These are phyloP conservation scores for Cytospora piceicola DNA, from an alignment of 2,329 filamentous ascomycete species.

Conservation along the genomic window DNA sequence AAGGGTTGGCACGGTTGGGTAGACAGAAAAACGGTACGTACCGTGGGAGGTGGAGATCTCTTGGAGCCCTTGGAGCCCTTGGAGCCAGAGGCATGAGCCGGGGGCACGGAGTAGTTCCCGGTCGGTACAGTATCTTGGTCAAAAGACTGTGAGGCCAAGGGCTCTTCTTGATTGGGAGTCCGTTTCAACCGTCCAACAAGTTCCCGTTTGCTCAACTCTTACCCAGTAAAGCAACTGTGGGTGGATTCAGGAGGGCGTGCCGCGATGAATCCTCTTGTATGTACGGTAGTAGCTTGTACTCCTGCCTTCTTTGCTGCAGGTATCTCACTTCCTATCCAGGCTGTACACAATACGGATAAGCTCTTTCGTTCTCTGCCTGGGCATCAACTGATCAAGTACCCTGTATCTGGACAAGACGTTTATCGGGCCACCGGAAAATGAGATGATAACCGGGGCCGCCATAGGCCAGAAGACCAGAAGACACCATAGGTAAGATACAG, in stretches of 20 bases:
- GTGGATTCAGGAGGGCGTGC: conserved; percentile 16
- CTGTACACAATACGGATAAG: conserved; percentile 1
- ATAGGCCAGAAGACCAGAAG: not conserved
- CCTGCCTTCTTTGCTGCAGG: not conserved
- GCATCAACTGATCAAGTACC: not conserved
- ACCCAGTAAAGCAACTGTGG: conserved; percentile 13
- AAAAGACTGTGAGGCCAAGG: conserved; percentile 2
- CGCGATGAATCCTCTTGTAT: not conserved
- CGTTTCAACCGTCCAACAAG: conserved; percentile 15
- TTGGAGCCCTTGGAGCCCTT: not conserved
- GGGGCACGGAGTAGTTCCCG: conserved; percentile 20
- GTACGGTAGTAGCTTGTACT: not conserved
- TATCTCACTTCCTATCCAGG: not conserved
- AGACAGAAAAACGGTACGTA: conserved; percentile 20
- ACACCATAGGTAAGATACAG: conserved; percentile 1
- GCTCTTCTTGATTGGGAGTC: conserved; percentile 24
- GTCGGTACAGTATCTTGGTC: conserved; percentile 5
- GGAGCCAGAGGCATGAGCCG: conserved; percentile 18
- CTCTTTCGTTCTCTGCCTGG: conserved; percentile 2
- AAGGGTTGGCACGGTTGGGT: conserved; percentile 26
- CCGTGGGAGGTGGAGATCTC: conserved; percentile 19
- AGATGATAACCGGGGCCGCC: conserved; percentile 6
- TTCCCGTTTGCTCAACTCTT: conserved; percentile 17
- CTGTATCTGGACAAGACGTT: not conserved
- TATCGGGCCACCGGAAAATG: not conserved